These are phyloP conservation scores for Curvularia verruculosa DNA, from an alignment of 2,329 filamentous ascomycete genomes.

Conservation along the genomic window DNA sequence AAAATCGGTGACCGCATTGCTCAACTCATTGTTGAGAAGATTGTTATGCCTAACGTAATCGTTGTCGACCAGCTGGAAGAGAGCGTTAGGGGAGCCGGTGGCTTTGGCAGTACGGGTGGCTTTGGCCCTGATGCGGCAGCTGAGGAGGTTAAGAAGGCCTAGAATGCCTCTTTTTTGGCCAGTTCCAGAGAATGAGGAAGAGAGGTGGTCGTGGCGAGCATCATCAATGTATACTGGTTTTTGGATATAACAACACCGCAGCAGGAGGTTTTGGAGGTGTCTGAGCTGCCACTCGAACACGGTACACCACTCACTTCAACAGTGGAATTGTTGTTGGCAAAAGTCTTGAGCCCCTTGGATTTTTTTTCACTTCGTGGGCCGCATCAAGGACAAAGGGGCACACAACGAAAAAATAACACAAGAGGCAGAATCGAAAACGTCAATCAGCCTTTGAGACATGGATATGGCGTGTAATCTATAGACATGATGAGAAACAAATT, in stretches of 20 bases:
- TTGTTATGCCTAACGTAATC: constrained; percentile 89
- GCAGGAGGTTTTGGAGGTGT: background rate
- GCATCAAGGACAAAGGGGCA: background rate
- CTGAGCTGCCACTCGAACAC: background rate
- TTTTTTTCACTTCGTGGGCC: background rate
- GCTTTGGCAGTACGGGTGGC: constrained; percentile 49
- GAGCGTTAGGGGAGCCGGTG: constrained; percentile 87
- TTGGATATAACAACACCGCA: background rate
- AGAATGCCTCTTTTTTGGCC: background rate
- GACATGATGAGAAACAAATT: background rate
- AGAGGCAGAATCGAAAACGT: background rate
- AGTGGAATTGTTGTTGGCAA: background rate
- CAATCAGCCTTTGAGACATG: background rate
- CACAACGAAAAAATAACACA: background rate
- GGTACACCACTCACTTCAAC: background rate
- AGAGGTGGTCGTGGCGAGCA: background rate
- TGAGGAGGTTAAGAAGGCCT: background rate
- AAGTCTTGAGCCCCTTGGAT: too few relatives aligned
- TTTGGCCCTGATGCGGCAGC: constrained; percentile 32
- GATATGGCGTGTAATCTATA: background rate
- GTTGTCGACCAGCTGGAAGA: constrained; percentile 88
- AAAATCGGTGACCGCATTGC: constrained; percentile 89
- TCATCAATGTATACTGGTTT: background rate
- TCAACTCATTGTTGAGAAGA: constrained; percentile 92
- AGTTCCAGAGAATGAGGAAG: background rate